Base-by-base conservation (phyloP, 2,329 filamentous ascomycete species). In the Exophiala calicioides region DNA sequence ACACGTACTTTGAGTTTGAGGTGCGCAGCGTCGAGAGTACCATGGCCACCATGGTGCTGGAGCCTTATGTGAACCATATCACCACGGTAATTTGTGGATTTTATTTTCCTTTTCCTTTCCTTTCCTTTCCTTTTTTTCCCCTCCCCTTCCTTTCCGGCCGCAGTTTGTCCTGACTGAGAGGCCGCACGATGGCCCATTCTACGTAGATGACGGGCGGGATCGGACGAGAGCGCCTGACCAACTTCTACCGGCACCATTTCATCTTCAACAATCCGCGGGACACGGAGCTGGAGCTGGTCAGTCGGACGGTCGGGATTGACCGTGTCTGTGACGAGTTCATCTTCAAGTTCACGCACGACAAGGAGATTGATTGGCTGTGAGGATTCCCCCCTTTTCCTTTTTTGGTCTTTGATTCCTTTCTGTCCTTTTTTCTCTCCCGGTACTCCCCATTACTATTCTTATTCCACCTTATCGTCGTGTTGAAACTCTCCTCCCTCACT, bases 21-120 rank as follows among this genome's bases (percentile, higher is more conserved):
- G 79, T 82, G 44, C 76, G 85, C 8, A 80, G 79, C 2, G 85
- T 88, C 0, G 80, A 81, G 52, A 78, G 81, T 54, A 90, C 86
- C 0, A 90, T 90, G 86, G 75, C 74, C n/a, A 90, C 86, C 0
- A 90, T 90, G 86, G 85, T 89, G 1, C 74, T 82, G 36, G 81
- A 88, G 62, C 86, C 86, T 1, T 89, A 90, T 59, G 86, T 90
- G 1, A 90, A 90, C 60, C 84, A 90, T 60, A 73, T 89, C 2
- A 83, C 85, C 0, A 88, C 85, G 0, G 74, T 82, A 58, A 70
- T 76, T 58, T 3, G 20, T n/a, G 8, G 3, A 13, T 13, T 45
- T 2, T 29, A 19, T 30, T 37, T n/a, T 16, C 18, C 15, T 47
- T 36, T 15, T 44, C 16, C n/a, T n/a, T n/a, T n/a, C n/a, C n/a